Evolutionary conservation across 257 asterid species (phyloP), one percentile per base, ranked within the genome.

Genomic region (Gardenia jasminoides): DNA sequence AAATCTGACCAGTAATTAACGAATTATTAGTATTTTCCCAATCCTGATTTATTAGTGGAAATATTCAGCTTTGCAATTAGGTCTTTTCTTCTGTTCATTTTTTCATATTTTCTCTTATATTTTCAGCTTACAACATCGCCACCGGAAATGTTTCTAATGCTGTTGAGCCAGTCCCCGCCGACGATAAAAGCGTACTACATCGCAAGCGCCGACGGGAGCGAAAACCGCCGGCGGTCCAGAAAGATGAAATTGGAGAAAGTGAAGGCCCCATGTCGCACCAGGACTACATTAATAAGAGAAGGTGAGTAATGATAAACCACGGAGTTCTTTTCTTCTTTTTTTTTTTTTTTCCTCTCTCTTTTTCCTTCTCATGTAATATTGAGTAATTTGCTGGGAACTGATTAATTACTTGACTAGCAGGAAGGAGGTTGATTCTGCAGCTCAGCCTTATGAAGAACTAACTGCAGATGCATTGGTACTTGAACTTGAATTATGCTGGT

Each of bases 261-360:
- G 91, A 89, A 67, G 86, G 89, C 52, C 95, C 96, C 56, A 86
- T 93, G 96, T 88, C 97, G 77, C 98, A 93, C 86, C 87, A 84
- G 66, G 93, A 92, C 15, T 93, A 92, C 75, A 88, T 93, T 72
- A 85, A 82, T 59, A 91, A 89, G 66, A 82, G 85, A 78, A 90
- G 98, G 98, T 93, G 46, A 50, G 33, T 22, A 15, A 47, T 47
- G 11, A 47, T 36, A 36, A 36, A 36, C 41, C 41, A 36, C 41
- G 4, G 41, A 36, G 41, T 36, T 36, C 41, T 36, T 36, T 36
- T 36, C 4, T 36, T 36, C n/a, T n/a, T n/a, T n/a, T n/a, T n/a
- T n/a, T n/a, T n/a, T n/a, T n/a, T n/a, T n/a, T n/a, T n/a, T n/a
- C n/a, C n/a, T 36, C 39, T 36, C 10, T 10, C 33, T 30, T 19